Conservation (phyloP, 192 early-diverging fungal genomes). For the Entomortierella chlamydospora region DNA sequence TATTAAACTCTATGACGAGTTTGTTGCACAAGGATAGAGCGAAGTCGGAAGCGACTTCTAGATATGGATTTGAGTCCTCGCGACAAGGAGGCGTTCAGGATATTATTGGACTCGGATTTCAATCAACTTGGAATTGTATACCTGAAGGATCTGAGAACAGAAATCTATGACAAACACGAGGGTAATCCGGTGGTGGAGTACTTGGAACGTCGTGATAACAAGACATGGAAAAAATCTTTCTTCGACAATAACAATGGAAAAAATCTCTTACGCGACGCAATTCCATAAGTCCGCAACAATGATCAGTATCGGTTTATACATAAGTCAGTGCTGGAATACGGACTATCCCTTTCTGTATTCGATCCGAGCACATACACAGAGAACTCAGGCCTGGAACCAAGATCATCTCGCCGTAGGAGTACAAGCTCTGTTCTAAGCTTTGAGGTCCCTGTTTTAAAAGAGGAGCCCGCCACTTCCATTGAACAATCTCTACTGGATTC, state of each 20-base stretch:
- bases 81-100: too few species aligned
- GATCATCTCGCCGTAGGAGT: neutral
- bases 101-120: too few species aligned
- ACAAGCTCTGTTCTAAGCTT: neutral
- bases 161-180: too few species aligned
- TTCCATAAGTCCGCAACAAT: slow-evolving; percentile 1
- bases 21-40: too few species aligned
- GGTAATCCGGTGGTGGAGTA: too few species aligned
- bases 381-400: neutral
- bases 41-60: too few species aligned
- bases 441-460: neutral
- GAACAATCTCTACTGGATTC: neutral
- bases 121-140: too few species aligned
- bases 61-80: too few species aligned
- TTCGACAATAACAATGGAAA: neutral
- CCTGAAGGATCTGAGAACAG: too few species aligned
- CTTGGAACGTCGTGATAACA: neutral
- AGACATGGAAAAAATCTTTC: slow-evolving; percentile 5
- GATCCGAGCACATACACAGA: neutral
- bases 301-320: slow-evolving; percentile 9
- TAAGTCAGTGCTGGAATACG: slow-evolving; percentile 1
- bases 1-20: too few species aligned
- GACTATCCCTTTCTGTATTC: neutral
- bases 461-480: neutral
- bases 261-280: neutral